Conservation (phyloP, 108 stramenopile species). For the Discostella stelligeroides region DNA sequence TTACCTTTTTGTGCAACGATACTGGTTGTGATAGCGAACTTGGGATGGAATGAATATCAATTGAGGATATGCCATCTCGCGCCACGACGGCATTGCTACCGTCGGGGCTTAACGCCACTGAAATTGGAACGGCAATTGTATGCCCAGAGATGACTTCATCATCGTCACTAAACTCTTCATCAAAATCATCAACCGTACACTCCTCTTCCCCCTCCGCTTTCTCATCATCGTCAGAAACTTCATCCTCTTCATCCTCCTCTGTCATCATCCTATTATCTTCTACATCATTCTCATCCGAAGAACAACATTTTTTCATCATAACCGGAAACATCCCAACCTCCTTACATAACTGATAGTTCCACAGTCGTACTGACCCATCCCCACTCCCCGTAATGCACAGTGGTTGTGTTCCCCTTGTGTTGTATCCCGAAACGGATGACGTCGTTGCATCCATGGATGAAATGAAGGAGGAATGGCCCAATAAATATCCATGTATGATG, state of each 20-base stretch:
- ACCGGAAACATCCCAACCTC: conserved; percentile 44
- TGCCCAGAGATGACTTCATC: conserved; percentile 17
- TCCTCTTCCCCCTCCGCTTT: neutral
- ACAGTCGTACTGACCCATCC: conserved; percentile 75
- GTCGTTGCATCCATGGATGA: conserved; percentile 53
- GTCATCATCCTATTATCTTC: conserved; percentile 8
- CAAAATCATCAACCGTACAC: conserved; percentile 14
- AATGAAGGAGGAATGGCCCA: conserved; percentile 78
- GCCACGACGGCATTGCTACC: conserved; percentile 32
- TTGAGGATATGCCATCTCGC: conserved; percentile 36
- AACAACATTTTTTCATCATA: conserved; percentile 11
- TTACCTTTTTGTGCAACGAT: conserved; percentile 47
- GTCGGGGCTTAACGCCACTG: conserved; percentile 36
- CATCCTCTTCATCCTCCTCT: neutral
- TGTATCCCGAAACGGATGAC: neutral
- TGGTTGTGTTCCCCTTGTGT: neutral
- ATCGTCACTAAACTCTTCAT: conserved; percentile 5
- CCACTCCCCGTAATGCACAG: conserved; percentile 67
- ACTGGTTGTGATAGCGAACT: conserved; percentile 47
- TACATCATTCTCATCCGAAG: neutral
- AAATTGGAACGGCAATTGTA: conserved; percentile 37
- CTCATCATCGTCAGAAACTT: conserved; percentile 5
- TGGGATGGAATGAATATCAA: conserved; percentile 56
- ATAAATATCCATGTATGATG: conserved; percentile 67
- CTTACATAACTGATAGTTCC: conserved; percentile 55